These are phyloP conservation scores for Scopulariopsis brevicaulis DNA, from an alignment of 2,329 filamentous ascomycete species.

Conservation along the genomic window DNA sequence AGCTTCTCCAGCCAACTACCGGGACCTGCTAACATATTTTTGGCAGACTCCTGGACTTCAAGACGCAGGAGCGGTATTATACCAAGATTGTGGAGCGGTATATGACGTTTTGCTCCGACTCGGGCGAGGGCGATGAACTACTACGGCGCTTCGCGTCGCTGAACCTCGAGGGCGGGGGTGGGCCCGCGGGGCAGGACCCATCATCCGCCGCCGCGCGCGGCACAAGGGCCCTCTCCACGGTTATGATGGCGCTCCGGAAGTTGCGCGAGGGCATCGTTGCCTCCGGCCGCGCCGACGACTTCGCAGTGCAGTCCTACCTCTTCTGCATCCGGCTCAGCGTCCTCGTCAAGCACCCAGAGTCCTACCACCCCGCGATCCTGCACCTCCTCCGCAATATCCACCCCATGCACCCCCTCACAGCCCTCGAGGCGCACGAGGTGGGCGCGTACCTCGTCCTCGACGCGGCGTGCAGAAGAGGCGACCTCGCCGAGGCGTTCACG, in stretches of 20 bases:
- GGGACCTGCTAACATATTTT: background rate
- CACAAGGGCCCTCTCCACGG: constrained; percentile 55
- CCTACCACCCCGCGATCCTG: constrained; percentile 78
- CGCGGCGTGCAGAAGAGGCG: constrained; percentile 70
- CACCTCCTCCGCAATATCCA: constrained; percentile 69
- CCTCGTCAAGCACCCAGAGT: constrained; percentile 70
- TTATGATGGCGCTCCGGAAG: constrained; percentile 80
- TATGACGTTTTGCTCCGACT: constrained; percentile 75
- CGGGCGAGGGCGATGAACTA: constrained; percentile 60
- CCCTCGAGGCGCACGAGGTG: constrained; percentile 67
- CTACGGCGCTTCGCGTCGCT: constrained; percentile 65
- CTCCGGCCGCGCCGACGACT: constrained; percentile 62
- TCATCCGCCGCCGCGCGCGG: constrained; percentile 18
- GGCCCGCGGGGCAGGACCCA: background rate
- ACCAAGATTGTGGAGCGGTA: constrained; percentile 80
- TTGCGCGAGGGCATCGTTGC: constrained; percentile 83
- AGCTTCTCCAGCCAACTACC: background rate
- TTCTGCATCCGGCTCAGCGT: constrained; percentile 83
- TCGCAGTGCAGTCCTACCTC: constrained; percentile 80
- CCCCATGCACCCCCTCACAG: constrained; percentile 52
- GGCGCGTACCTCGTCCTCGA: constrained; percentile 76
- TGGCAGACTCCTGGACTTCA: constrained; percentile 56
- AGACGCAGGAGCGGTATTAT: constrained; percentile 77
- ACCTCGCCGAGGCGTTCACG: constrained; percentile 62
- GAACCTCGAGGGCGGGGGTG: constrained; percentile 9